Evolutionary conservation across 305 asterid genomes (phyloP).

Genomic region (Nicotiana rustica): DNA sequence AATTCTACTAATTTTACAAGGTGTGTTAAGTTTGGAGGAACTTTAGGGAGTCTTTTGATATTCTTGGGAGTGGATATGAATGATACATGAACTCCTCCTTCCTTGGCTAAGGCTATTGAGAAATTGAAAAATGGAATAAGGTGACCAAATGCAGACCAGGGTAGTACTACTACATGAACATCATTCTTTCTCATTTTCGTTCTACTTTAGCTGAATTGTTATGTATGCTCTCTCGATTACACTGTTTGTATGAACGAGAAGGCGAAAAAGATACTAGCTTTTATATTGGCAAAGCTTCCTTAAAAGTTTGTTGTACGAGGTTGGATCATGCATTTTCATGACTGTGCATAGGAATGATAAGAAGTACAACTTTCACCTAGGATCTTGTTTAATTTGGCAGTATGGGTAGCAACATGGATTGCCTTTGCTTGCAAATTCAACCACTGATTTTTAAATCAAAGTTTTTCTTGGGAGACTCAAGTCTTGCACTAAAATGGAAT

Average conservation of each 20-base stretch:
- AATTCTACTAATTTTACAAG: slow-evolving; percentile 33
- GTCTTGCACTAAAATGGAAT: background rate
- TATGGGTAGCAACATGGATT: slow-evolving; percentile 1
- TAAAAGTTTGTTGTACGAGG: slow-evolving; percentile 21
- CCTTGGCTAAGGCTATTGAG: slow-evolving; percentile 42
- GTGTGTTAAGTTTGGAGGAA: slow-evolving; percentile 28
- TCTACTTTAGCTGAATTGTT: background rate
- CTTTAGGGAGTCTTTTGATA: slow-evolving; percentile 39
- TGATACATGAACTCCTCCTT: slow-evolving; percentile 36
- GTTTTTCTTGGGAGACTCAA: background rate
- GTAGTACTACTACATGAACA: slow-evolving; percentile 43
- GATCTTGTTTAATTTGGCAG: slow-evolving; percentile 22
- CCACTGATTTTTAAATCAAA: background rate
- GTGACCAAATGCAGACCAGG: slow-evolving; percentile 52
- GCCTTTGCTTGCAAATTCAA: slow-evolving; percentile 22
- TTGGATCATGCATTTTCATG: slow-evolving; percentile 18
- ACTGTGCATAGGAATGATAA: slow-evolving; percentile 11
- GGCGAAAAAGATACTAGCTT: background rate
- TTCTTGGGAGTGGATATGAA: slow-evolving; percentile 38
- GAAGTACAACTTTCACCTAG: background rate
- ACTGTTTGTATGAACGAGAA: slow-evolving; percentile 15
- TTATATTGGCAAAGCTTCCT: background rate
- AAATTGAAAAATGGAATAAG: slow-evolving; percentile 39
- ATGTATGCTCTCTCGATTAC: background rate
- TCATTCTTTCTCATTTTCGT: background rate